Evolutionary conservation across 2,329 filamentous ascomycete genomes (phyloP), one percentile per base, ranked within the genome.

Genomic region (Diaporthe australafricana): DNA sequence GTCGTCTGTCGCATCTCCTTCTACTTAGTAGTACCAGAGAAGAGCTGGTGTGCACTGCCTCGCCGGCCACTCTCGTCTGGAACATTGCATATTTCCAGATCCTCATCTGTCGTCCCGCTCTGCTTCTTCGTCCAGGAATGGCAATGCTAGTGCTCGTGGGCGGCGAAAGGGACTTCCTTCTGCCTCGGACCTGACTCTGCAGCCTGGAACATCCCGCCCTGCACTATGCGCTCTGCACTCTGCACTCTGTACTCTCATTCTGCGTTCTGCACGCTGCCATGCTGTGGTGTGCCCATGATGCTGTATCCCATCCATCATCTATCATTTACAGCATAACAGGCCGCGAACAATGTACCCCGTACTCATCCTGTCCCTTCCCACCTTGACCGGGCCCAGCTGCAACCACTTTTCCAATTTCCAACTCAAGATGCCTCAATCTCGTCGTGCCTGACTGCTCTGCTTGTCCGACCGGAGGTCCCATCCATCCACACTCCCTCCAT

Each of bases 51-150:
- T 50, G 60, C 60, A 65, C 60, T 65, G 60, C 60, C 60, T 65
- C 60, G 17, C 45, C 60, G 45, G 25, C 60, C 60, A 65, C 60
- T 65, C 60, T 65, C 60, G 60, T 50, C 45, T 65, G 60, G 20
- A 50, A 50, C 60, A 65, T 65, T 65, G 60, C 60, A 38, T 65
- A 65, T 65, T 65, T 50, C 60, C 60, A 63, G 60, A 50, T 65
- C 60, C 60, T 65, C 60, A 65, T 65, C 60, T 65, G 60, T 50
- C 60, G 27, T n/a, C 3, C n/a, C 3, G 12, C 35, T 22, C 60
- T 65, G 60, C 60, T 65, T 65, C 60, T 65, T 25, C n/a, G 30
- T 65, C 60, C 60, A 30, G 45, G 60, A 50, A 50, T 14, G 60
- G 60, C 60, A 65, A 65, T 50, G 60, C 60, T 65, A 65, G 45